phyloP scores from a whole-genome alignment of 23 red algal species.

The Cyanidiococcus yangmingshanensis region DNA sequence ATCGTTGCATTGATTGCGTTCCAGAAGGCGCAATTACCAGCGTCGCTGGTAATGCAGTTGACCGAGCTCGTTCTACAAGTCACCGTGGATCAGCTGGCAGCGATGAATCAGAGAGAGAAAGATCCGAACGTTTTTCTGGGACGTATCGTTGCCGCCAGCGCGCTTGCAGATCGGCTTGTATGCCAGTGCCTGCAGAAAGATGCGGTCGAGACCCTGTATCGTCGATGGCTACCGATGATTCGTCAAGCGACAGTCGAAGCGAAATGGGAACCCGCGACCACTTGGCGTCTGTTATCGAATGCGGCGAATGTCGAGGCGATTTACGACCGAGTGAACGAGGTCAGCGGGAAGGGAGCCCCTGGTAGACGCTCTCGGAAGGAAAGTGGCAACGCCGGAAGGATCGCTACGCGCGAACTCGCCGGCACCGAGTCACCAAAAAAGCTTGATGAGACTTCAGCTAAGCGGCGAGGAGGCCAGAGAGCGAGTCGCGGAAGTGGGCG shows the following conservation, averaged over 20 bases:
- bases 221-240: not conserved
- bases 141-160: not conserved
- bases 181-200: not conserved
- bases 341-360: too few species aligned
- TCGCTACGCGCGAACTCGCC: too few species aligned
- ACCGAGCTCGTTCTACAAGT: not conserved
- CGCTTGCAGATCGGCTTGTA: not conserved
- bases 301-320: not conserved
- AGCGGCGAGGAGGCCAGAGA: not conserved
- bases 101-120: not conserved
- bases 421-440: not conserved
- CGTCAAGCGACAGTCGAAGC: not conserved
- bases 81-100: not conserved
- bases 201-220: not conserved
- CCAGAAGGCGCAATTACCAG: not conserved
- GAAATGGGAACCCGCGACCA: not conserved
- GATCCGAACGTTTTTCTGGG: not conserved
- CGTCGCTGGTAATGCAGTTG: not conserved
- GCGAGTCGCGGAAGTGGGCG: constrained; percentile 4
- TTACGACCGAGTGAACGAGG: too few species aligned
- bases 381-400: too few species aligned
- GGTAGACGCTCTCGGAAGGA: too few species aligned
- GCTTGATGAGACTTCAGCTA: not conserved
- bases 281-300: not conserved
- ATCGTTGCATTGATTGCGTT: not conserved